These are phyloP conservation scores for Colletotrichum abscissum DNA, from an alignment of 2,329 filamentous ascomycete species.

Conservation along the genomic window DNA sequence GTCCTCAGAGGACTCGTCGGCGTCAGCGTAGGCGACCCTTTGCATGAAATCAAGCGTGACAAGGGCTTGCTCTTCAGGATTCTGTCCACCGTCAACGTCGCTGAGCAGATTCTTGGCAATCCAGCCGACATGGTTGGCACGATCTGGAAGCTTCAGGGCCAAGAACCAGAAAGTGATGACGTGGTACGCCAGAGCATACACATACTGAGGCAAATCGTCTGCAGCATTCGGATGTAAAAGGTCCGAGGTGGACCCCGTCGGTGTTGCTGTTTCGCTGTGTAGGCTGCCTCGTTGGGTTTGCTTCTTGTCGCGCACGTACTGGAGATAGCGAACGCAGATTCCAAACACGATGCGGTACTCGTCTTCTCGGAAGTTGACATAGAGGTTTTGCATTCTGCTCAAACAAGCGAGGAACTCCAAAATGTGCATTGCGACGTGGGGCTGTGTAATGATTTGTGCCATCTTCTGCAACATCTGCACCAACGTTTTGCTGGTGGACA, in stretches of 20 bases:
- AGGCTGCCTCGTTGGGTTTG: constrained; percentile 59
- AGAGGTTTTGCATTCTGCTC: constrained; percentile 84
- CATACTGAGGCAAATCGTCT: constrained; percentile 90
- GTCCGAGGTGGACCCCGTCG: constrained; percentile 24
- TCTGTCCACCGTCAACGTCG: constrained; percentile 79
- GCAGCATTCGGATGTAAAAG: constrained; percentile 42
- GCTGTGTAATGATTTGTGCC: constrained; percentile 95
- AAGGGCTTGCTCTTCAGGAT: constrained; percentile 90
- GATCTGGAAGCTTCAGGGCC: constrained; percentile 84
- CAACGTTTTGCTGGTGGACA: constrained; percentile 86
- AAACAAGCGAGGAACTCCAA: constrained; percentile 94
- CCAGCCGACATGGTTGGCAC: constrained; percentile 87
- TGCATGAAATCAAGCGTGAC: constrained; percentile 97
- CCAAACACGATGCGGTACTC: constrained; percentile 96
- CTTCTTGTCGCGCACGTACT: constrained; percentile 82
- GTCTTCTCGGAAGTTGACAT: constrained; percentile 89
- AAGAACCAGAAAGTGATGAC: constrained; percentile 98
- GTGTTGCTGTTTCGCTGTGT: constrained; percentile 51
- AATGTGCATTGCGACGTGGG: constrained; percentile 92
- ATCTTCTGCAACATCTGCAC: constrained; percentile 91
- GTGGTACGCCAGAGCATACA: constrained; percentile 93
- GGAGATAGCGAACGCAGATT: constrained; percentile 92
- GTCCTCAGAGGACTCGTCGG: constrained; percentile 79
- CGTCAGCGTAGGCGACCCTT: constrained; percentile 84
- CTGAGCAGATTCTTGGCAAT: constrained; percentile 89